Evolutionary conservation across 768 basidiomycete species (phyloP).

Genomic region (Lentinula sp.): DNA sequence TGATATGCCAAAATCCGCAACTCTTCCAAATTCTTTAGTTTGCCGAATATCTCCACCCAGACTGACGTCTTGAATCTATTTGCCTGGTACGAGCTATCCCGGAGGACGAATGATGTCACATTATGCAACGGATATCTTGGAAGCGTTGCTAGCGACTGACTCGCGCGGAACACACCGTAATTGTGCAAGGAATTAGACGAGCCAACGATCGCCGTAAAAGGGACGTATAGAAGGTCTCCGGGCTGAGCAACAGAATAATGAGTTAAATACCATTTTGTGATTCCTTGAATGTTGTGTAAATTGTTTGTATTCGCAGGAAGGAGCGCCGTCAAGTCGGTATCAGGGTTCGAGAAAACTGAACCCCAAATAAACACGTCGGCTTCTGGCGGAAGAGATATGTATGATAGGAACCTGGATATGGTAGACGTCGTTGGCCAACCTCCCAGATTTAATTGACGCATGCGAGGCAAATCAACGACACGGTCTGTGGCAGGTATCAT

Average conservation of each 20-base stretch:
- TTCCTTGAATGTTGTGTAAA: neutral
- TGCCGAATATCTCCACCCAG: neutral
- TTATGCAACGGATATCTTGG: neutral
- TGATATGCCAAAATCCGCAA: conserved; percentile 6
- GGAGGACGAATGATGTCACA: neutral
- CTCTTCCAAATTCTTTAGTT: neutral
- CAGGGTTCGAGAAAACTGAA: neutral
- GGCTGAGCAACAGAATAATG: conserved; percentile 2
- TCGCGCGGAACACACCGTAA: neutral
- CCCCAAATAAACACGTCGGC: conserved; percentile 6
- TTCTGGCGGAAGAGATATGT: neutral
- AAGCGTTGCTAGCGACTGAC: neutral
- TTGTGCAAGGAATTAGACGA: neutral
- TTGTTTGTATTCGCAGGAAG: neutral
- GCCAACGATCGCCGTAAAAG: neutral
- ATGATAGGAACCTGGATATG: neutral
- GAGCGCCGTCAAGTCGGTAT: neutral
- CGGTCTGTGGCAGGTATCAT: neutral
- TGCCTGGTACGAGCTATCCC: conserved; percentile 3
- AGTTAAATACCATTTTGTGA: conserved; percentile 4
- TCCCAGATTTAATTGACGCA: neutral
- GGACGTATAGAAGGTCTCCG: neutral
- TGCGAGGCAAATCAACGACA: neutral
- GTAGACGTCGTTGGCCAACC: neutral
- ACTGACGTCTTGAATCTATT: conserved; percentile 1